Conservation (phyloP, 1,139 yeast species). For the Debaryomyces nepalensis region DNA sequence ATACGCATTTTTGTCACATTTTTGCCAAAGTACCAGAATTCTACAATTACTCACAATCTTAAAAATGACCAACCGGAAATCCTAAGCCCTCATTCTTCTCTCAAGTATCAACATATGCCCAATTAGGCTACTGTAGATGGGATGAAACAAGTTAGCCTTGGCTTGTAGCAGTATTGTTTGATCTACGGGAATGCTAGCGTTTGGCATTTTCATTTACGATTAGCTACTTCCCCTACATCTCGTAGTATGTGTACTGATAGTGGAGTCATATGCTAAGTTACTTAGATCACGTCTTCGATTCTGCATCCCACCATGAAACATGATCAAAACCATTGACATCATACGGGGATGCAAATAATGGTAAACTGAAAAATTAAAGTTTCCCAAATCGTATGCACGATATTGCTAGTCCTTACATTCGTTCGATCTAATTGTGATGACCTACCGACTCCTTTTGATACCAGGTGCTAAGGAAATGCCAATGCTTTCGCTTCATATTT, state of each 20-base stretch:
- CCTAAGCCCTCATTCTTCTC: no score
- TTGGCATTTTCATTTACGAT: no score
- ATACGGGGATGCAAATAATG: neutral
- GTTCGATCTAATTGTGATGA: conserved; percentile 1
- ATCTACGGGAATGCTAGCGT: no score
- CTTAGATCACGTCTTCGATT: neutral
- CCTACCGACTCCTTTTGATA: neutral
- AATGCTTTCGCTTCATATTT: neutral
- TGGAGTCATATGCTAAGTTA: neutral
- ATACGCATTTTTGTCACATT: no score
- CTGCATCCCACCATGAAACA: neutral
- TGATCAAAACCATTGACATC: neutral
- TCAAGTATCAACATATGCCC: no score
- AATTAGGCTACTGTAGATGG: no score
- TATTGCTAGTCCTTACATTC: neutral
- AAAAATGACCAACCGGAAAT: no score
- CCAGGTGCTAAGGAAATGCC: no score
- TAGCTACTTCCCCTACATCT: no score
- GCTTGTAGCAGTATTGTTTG: no score
- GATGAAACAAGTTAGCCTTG: no score
- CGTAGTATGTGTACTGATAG: no score
- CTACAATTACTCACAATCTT: neutral
- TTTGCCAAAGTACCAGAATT: neutral
- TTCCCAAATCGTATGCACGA: conserved; percentile 1
- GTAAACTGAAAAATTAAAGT: neutral